Base-by-base conservation (phyloP, 2,329 filamentous ascomycete genomes). In the Emericellopsis atlantica region DNA sequence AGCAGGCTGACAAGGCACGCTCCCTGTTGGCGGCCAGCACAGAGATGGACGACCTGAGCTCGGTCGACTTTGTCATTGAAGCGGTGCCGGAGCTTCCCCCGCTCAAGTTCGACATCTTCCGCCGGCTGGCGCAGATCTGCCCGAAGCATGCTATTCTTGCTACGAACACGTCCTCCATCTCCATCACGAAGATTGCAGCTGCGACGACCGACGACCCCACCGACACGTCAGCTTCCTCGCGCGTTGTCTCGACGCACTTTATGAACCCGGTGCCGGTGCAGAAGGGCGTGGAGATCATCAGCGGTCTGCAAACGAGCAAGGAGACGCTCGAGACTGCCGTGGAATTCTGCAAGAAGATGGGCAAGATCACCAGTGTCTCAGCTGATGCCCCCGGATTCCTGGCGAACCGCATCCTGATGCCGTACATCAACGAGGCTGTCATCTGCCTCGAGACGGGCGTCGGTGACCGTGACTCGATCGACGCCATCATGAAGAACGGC, bases 211-310 rank as follows among this genome's bases (percentile, higher is more conserved):
- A 70, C 42, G 78, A 94, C 55, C 82, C 87, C 1, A 90, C 68
- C 15, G 84, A 95, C 54, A 79, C 85, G 21, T 81, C 80, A 35
- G 84, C 81, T 33, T 83, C 86, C 35, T 90, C 87, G 6, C 82
- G 92, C 37, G 92, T 98, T 9, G 79, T 98, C 42, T 87, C 86
- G 40, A 96, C 92, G 14, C 92, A 98, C 62, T 98, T 98, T 65
- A 98, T 98, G 92, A 98, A 98, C 69, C 92, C 92, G 0, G 92
- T 98, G 0, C 92, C 92, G 2, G 67, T 98, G 26, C 92, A 96
- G 58, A 95, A 95, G 63, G 92, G 92, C 40, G 92, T 98, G 5
- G 92, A 98, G 65, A 95, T 98, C 54, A 96, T 98, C 58, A 81
- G 84, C 40, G 92, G 88, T 24, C 70, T 98, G 24, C 92, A 98